Evolutionary conservation across 2,329 filamentous ascomycete species (phyloP).

Genomic region (Alternaria conjuncta): DNA sequence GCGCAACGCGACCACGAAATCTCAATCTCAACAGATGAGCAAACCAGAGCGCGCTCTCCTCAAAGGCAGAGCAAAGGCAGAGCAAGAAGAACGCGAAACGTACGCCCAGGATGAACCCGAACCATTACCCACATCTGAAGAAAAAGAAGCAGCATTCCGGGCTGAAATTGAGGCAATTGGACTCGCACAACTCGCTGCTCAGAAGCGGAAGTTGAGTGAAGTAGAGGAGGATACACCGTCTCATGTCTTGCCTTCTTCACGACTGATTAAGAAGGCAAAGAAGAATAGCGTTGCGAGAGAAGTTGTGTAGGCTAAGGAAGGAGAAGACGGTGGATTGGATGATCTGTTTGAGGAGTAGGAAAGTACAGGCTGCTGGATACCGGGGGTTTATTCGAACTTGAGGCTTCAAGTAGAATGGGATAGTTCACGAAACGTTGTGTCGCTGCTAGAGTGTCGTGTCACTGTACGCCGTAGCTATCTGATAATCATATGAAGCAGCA

Average conservation of each 20-base stretch:
- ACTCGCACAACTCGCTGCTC: neutral
- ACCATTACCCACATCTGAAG: neutral
- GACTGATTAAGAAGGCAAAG: neutral
- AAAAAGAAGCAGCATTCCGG: neutral
- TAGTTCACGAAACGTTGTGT: neutral
- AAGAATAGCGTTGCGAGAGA: neutral
- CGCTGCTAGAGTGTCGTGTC: accelerated
- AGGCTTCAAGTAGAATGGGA: neutral
- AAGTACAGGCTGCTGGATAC: neutral
- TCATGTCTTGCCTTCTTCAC: neutral
- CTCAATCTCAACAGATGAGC: neutral
- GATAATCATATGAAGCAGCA: neutral
- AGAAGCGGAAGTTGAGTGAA: neutral
- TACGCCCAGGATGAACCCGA: neutral
- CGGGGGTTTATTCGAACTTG: neutral
- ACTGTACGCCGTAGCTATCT: neutral
- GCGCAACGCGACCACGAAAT: neutral
- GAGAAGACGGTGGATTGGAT: neutral
- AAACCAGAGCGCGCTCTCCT: neutral
- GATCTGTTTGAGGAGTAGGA: neutral
- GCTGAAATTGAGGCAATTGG: neutral
- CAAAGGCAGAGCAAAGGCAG: neutral
- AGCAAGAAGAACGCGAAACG: neutral
- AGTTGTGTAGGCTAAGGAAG: neutral
- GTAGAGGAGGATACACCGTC: neutral